phyloP scores from a whole-genome alignment of 179 eudicot species.

The Spinacia oleracea region DNA sequence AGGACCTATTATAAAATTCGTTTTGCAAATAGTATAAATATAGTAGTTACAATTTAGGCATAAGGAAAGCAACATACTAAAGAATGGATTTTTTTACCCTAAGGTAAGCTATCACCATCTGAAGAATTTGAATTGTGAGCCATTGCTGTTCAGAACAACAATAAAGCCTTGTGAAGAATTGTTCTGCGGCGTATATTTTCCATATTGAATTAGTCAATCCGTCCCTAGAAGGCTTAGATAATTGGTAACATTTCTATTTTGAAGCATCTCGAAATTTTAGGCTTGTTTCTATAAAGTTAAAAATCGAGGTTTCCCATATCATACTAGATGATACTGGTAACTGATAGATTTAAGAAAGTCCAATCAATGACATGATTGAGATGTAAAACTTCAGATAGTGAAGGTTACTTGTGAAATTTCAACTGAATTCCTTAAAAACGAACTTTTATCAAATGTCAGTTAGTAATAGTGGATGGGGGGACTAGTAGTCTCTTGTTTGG shows the following conservation, averaged over 20 bases:
- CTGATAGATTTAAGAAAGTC: neutral
- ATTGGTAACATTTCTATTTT: neutral
- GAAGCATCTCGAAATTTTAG: neutral
- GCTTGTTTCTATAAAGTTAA: neutral
- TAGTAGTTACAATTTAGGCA: neutral
- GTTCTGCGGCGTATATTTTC: neutral
- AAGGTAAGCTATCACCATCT: neutral
- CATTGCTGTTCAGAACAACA: neutral
- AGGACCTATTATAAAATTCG: neutral
- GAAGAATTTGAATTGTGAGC: neutral
- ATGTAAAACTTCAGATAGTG: neutral
- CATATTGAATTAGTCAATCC: neutral
- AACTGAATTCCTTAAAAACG: neutral
- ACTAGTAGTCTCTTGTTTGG: no score
- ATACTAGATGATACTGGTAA: no score
- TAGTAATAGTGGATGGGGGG: neutral
- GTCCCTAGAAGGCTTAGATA: neutral
- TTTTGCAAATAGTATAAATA: neutral
- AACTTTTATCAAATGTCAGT: neutral
- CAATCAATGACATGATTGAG: neutral
- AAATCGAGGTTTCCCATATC: no score
- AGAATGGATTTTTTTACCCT: neutral
- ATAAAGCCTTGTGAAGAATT: neutral
- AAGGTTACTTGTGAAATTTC: neutral
- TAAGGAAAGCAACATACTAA: neutral